These are phyloP conservation scores for Epithele typhae DNA, from an alignment of 768 basidiomycete genomes.

Conservation along the genomic window DNA sequence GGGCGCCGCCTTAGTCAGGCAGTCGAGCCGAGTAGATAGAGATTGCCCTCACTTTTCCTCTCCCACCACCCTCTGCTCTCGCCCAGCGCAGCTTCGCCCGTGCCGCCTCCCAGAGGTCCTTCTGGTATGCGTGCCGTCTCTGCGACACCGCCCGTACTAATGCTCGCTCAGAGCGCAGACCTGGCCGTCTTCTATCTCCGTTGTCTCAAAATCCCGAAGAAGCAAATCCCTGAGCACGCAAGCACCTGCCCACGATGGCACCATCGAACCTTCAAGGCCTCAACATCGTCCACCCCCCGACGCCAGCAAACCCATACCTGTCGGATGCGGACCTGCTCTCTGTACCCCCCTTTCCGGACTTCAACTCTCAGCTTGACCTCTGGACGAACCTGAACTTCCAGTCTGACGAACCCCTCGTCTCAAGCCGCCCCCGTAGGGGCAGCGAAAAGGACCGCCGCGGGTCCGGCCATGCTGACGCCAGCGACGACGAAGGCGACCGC, in stretches of 20 bases:
- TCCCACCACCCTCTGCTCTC: slow-evolving; percentile 9
- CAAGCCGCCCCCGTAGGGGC: slow-evolving; percentile 30
- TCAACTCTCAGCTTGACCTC: slow-evolving; percentile 72
- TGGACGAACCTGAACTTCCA: slow-evolving; percentile 84
- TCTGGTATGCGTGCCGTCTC: slow-evolving; percentile 5
- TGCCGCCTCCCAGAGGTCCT: neutral
- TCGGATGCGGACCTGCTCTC: slow-evolving; percentile 56
- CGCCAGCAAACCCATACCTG: slow-evolving; percentile 32
- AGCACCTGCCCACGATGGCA: slow-evolving; percentile 38
- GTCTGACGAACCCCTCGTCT: slow-evolving; percentile 57
- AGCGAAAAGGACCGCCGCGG: slow-evolving; percentile 23
- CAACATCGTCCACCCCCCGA: slow-evolving; percentile 66
- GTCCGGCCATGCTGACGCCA: slow-evolving; percentile 8
- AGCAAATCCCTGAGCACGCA: slow-evolving; percentile 13
- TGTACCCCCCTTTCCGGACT: slow-evolving; percentile 64
- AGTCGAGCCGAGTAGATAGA: slow-evolving; percentile 12
- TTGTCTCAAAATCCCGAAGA: too few species aligned
- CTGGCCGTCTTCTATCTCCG: neutral
- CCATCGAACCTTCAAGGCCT: slow-evolving; percentile 71
- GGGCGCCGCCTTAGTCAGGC: neutral
- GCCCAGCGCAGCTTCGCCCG: neutral
- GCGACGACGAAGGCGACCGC: slow-evolving; percentile 23
- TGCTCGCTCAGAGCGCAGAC: neutral
- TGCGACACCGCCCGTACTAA: neutral
- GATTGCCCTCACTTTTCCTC: slow-evolving; percentile 7